Evolutionary conservation across 345 rosid species (phyloP).

Genomic region (Hibiscus mutabilis): DNA sequence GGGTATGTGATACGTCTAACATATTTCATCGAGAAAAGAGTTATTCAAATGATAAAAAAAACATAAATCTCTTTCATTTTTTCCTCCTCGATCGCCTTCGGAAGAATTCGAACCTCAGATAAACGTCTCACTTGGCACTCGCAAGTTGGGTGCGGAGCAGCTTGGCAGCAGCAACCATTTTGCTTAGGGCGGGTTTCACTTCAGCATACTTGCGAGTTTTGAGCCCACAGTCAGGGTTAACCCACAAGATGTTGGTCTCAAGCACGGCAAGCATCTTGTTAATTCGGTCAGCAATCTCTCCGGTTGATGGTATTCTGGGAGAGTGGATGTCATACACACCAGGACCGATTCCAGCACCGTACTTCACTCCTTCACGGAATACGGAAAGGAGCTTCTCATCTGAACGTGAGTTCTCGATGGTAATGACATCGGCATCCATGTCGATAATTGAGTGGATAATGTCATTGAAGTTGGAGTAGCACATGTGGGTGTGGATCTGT

Average conservation of each 20-base stretch:
- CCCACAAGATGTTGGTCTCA: constrained; percentile 89
- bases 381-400: constrained; percentile 96
- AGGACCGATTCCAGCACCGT: constrained; percentile 96
- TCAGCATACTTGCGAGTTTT: constrained; percentile 89
- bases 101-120: background rate
- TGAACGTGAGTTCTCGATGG: constrained; percentile 97
- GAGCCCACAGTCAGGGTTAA: constrained; percentile 96
- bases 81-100: background rate
- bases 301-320: constrained; percentile 88
- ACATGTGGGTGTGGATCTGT: constrained; percentile 99
- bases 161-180: constrained; percentile 94
- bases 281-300: constrained; percentile 86
- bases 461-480: constrained; percentile 97
- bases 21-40: constrained; percentile 17
- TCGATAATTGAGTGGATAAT: constrained; percentile 92
- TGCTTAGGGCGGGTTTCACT: constrained; percentile 81
- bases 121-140: constrained; percentile 61
- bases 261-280: constrained; percentile 97
- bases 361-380: constrained; percentile 96
- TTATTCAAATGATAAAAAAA: constrained; percentile 15
- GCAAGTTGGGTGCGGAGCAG: constrained; percentile 80
- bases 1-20: constrained; percentile 10
- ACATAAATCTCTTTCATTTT: constrained; percentile 4
- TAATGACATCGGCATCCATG: constrained; percentile 98
- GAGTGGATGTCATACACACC: constrained; percentile 98